Conservation (phyloP, 495 filamentous ascomycete species). For the Podospora australis region DNA sequence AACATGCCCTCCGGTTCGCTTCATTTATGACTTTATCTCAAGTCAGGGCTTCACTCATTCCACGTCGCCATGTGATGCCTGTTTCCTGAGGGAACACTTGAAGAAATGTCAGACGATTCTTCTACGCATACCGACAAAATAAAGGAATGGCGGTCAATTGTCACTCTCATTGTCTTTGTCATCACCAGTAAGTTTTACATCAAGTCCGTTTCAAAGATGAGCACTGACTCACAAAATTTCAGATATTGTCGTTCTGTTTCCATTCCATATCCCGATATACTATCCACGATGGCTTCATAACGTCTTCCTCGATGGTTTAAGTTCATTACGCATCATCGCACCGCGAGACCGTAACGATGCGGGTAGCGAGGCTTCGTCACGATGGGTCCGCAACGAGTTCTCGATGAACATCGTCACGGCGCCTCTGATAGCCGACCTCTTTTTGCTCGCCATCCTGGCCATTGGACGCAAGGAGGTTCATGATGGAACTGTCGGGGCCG, state of each 20-base stretch:
- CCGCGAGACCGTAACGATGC: constrained; percentile 24
- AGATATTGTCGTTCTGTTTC: constrained; percentile 61
- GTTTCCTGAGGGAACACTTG: not conserved
- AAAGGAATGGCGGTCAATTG: constrained; percentile 53
- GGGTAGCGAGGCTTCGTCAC: constrained; percentile 12
- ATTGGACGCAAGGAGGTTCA: constrained; percentile 56
- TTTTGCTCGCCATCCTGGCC: constrained; percentile 55
- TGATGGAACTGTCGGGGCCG: constrained; percentile 54
- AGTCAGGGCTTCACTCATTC: too few relatives aligned
- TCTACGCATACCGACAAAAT: constrained; percentile 46
- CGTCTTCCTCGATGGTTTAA: constrained; percentile 34
- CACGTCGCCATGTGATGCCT: not conserved
- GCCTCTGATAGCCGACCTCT: constrained; percentile 58
- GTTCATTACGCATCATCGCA: constrained; percentile 43
- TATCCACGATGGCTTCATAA: constrained; percentile 44
- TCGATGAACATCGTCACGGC: constrained; percentile 63
- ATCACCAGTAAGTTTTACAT: constrained; percentile 49
- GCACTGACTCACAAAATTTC: not conserved
- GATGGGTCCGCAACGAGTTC: constrained; percentile 34
- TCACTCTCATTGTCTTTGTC: constrained; percentile 58
- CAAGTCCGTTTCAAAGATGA: not conserved
- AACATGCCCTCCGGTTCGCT: not conserved
- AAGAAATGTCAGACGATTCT: constrained; percentile 15
- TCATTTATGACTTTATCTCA: too few relatives aligned
- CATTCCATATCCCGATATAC: constrained; percentile 53